Base-by-base conservation (phyloP, 2,329 filamentous ascomycete species). In the Sclerotinia trifoliorum region DNA sequence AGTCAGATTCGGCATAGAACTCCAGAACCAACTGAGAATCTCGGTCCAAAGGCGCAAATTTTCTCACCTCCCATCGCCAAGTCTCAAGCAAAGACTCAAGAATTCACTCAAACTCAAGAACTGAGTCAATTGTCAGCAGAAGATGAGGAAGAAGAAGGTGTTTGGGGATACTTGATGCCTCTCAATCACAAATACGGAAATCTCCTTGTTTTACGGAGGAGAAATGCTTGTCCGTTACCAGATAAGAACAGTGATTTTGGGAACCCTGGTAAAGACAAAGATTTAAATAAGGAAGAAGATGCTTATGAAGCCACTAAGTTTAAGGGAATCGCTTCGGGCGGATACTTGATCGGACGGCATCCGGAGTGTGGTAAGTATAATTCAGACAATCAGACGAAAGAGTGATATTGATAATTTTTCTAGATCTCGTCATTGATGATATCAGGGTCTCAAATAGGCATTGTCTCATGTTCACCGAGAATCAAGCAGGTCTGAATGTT, bases 121-220 rank as follows among this genome's bases (percentile, higher is more conserved):
- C 39, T 42, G 88, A 90, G 3, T 87, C 92, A 39, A 82, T 86
- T 69, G 85, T 71, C 93, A 96, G 68, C 91, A 5, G 87, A 94
- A 71, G 91, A 97, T 77, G 93, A 97, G 80, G 87, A 86, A 68
- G 85, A 78, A 58, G 76, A 78, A 62, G 93, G 93, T 11, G 93
- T 98, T 1, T 99, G 95, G 95, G 96, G 96, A 17, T 99, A 98
- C 76, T 83, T 99, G 6, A 87, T 97, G 66, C 93, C 94, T 2
- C 81, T 97, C 32, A 89, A 94, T 76, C 84, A 86, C 65, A 86
- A 86, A 71, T 88, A 90, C 66, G 89, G 88, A 79, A 80, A 90
- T 78, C 79, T 84, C 5, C 79, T 96, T 80, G 91, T 96, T 10
- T 79, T 99, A 78, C 90, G 86, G 79, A 92, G 88, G 75, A 86